Evolutionary conservation across 2,329 filamentous ascomycete species (phyloP), one percentile per base, ranked within the genome.

Genomic region (Annulohypoxylon truncatum): DNA sequence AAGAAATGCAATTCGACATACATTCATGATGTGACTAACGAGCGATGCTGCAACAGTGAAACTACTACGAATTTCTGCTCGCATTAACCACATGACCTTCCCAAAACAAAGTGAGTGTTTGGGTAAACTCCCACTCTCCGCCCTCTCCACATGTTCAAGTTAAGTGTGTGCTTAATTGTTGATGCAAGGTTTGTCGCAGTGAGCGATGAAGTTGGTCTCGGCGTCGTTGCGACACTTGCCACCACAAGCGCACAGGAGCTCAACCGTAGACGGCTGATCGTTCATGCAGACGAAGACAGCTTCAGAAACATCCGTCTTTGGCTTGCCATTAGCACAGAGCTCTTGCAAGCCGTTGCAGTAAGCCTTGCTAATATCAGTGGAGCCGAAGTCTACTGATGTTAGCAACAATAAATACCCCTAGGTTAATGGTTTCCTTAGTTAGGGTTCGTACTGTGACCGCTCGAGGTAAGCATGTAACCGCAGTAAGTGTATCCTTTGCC

Each of bases 401-500:
- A 67, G 38, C 15, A 18, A 60, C 3, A 7, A 50, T 4, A 46
- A 22, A 8, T 22, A 26, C n/a, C n/a, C n/a, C n/a, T n/a, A n/a
- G n/a, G n/a, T n/a, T n/a, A n/a, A n/a, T n/a, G n/a, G n/a, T n/a
- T 31, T 8, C 38, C 51, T 5, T 24, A 3, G 7, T 31, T 31
- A 8, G 44, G 18, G 20, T 12, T 69, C 74, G n/a, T 71, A 77
- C 76, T 74, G 22, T 77, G 76, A 2, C 71, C 72, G 15, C 52
- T 61, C 4, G 58, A 48, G 15, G 71, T 72, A 38, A 77, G 69
- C 72, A 76, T 76, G 51, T 74, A 77, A 1, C 75, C 75, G 56
- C 75, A 77, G 58, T 77, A 77, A 5, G 75, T 77, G 60, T 74
- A 77, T 3, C 75, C 76, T 48, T 77, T 76, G 10, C 74, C 75